Conservation (phyloP, 768 basidiomycete species). For the Rhizopogon vesiculosus region DNA sequence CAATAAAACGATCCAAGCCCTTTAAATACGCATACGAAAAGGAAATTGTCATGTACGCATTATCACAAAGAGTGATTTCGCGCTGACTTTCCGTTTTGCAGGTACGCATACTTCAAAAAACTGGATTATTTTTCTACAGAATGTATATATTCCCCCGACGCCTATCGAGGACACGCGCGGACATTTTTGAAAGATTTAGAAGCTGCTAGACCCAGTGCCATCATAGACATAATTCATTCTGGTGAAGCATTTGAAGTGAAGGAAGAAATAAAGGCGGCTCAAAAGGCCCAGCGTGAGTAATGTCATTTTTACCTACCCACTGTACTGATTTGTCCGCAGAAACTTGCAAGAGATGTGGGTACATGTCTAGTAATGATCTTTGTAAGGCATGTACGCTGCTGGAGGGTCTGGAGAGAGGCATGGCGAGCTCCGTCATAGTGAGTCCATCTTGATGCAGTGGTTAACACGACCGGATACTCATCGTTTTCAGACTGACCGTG, state of each 20-base stretch:
- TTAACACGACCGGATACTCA: neutral
- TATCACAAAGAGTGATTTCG: slow-evolving; percentile 7
- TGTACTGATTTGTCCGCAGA: slow-evolving; percentile 40
- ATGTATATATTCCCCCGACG: slow-evolving; percentile 98
- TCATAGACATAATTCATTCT: slow-evolving; percentile 97
- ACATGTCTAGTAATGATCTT: slow-evolving; percentile 95
- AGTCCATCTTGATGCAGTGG: slow-evolving; percentile 19
- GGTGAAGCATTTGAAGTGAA: slow-evolving; percentile 88
- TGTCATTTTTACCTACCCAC: neutral
- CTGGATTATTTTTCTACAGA: slow-evolving; percentile 99
- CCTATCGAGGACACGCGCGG: slow-evolving; percentile 95
- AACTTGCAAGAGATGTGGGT: slow-evolving; percentile 88
- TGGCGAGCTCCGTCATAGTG: slow-evolving; percentile 60
- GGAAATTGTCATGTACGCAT: slow-evolving; percentile 92
- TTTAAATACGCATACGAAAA: slow-evolving; percentile 99
- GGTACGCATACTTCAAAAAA: slow-evolving; percentile 99
- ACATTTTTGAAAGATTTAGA: slow-evolving; percentile 94
- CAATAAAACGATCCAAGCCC: slow-evolving; percentile 96
- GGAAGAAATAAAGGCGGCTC: slow-evolving; percentile 78
- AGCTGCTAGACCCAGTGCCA: slow-evolving; percentile 88
- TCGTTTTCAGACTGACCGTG: slow-evolving; percentile 58
- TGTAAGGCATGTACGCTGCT: slow-evolving; percentile 91
- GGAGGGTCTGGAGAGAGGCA: slow-evolving; percentile 85
- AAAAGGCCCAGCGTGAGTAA: slow-evolving; percentile 78
- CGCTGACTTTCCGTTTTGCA: slow-evolving; percentile 22